Evolutionary conservation across 805 yeast genomes (phyloP).

Genomic region (Lachancea kluyveri): DNA sequence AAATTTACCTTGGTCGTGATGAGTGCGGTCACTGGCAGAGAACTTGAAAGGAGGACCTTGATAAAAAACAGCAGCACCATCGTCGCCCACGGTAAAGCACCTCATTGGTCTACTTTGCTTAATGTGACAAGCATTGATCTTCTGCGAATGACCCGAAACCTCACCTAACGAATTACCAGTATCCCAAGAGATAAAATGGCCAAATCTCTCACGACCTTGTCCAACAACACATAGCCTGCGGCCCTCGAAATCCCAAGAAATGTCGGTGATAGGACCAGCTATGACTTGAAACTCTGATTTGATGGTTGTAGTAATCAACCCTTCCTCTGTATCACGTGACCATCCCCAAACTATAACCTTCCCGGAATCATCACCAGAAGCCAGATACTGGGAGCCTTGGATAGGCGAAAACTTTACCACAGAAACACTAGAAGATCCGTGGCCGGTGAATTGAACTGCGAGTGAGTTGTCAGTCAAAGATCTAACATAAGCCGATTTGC

Average conservation of each 20-base stretch:
- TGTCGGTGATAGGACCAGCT: conserved; percentile 72
- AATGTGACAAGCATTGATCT: conserved; percentile 77
- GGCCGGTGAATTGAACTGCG: conserved; percentile 63
- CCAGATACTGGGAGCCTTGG: conserved; percentile 73
- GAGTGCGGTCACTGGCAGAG: conserved; percentile 58
- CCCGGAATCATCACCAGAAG: conserved; percentile 91
- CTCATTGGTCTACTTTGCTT: conserved; percentile 85
- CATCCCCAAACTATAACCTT: conserved; percentile 83
- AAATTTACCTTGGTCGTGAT: conserved; percentile 61
- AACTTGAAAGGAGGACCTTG: conserved; percentile 95
- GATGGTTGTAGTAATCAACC: conserved; percentile 39
- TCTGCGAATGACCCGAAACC: conserved; percentile 84
- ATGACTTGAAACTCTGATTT: conserved; percentile 80
- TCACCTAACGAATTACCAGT: conserved; percentile 97
- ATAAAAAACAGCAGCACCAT: conserved; percentile 73
- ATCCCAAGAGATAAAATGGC: conserved; percentile 90
- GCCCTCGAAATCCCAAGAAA: conserved; percentile 90
- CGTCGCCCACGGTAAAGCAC: conserved; percentile 91
- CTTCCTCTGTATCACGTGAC: conserved; percentile 41
- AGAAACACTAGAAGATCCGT: conserved; percentile 57
- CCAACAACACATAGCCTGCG: conserved; percentile 90
- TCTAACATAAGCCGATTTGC: conserved; percentile 72
- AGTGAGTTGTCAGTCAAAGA: conserved; percentile 50
- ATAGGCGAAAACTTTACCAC: conserved; percentile 79
- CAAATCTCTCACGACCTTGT: conserved; percentile 84